Evolutionary conservation across 169 alveolate species (phyloP), one percentile per base, ranked within the genome.

Genomic region (Cryptosporidium ryanae): DNA sequence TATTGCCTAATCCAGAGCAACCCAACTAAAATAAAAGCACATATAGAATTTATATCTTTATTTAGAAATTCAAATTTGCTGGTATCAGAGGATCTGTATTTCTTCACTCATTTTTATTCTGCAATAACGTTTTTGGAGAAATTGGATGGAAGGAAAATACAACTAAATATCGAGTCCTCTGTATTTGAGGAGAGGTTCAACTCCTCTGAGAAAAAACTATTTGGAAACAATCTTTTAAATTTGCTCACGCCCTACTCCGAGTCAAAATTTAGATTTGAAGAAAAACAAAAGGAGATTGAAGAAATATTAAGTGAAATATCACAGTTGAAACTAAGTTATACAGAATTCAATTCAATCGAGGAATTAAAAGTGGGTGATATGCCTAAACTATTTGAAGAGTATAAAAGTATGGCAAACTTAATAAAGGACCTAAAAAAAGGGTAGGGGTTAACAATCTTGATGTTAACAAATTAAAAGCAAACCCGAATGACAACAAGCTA

Each of bases 1-100:
- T 92, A 82, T 68, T 91, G 93, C 7, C 66, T 94, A 1, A 92
- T 94, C 21, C 93, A 91, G 50, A 91, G 95, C 23, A 94, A 94
- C 81, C 97, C 97, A 10, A 90, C 92, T 1, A 93, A 92, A 46
- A 83, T 94, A 38, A 87, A 92, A 82, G 92, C 96, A n/a, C 92
- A 93, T 48, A 82, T 92, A 46, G 92, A 92, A 64, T 94, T 82
- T 83, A 92, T 94, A 12, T 94, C 91, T 65, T 68, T 89, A 66
- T 94, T 94, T 67, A 81, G 97, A 34, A 95, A 93, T 82, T 95
- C 97, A 32, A 68, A 76, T 32, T 90, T 92, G 25, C 91, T 91
- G 71, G 84, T 92, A 5, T 90, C 95, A 0, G 96, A 94, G 64
- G 97, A 94, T 71, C 94, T 94, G 17, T 94, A 94, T 82, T 94